phyloP scores from a whole-genome alignment of 768 basidiomycete species.

The Candolleomyces eurysporus region DNA sequence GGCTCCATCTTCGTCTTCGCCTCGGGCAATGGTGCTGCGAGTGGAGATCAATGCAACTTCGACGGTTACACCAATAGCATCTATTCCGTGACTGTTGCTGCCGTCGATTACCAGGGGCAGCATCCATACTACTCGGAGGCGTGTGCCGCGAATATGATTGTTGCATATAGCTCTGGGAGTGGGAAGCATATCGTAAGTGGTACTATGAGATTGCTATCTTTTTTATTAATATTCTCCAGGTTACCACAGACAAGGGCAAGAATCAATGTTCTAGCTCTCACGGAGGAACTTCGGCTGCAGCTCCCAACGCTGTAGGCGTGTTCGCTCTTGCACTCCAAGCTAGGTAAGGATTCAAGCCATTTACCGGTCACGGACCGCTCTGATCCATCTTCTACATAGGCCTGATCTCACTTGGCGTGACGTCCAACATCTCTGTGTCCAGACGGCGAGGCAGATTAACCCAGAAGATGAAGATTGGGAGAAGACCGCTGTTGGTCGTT shows the following conservation, averaged over 20 bases:
- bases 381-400: slow-evolving; percentile 33
- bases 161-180: slow-evolving; percentile 93
- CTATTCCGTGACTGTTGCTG: slow-evolving; percentile 92
- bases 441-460: slow-evolving; percentile 76
- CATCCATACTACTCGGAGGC: slow-evolving; percentile 97
- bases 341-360: slow-evolving; percentile 46
- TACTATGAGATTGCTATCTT: slow-evolving; percentile 4
- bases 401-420: slow-evolving; percentile 98
- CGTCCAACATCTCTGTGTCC: slow-evolving; percentile 85
- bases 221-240: slow-evolving; percentile 42
- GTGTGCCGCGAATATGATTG: slow-evolving; percentile 97
- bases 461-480: slow-evolving; percentile 95
- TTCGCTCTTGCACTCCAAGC: slow-evolving; percentile 87
- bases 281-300: slow-evolving; percentile 97
- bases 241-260: slow-evolving; percentile 91
- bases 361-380: not conserved
- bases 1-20: slow-evolving; percentile 97
- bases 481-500: slow-evolving; percentile 62
- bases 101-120: slow-evolving; percentile 87
- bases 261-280: slow-evolving; percentile 78
- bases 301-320: slow-evolving; percentile 93
- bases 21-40: slow-evolving; percentile 90
- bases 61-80: slow-evolving; percentile 99
- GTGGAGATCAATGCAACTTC: slow-evolving; percentile 97
- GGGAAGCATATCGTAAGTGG: slow-evolving; percentile 86